These are phyloP conservation scores for Curvularia verruculosa DNA, from an alignment of 2,329 filamentous ascomycete genomes.

Conservation along the genomic window DNA sequence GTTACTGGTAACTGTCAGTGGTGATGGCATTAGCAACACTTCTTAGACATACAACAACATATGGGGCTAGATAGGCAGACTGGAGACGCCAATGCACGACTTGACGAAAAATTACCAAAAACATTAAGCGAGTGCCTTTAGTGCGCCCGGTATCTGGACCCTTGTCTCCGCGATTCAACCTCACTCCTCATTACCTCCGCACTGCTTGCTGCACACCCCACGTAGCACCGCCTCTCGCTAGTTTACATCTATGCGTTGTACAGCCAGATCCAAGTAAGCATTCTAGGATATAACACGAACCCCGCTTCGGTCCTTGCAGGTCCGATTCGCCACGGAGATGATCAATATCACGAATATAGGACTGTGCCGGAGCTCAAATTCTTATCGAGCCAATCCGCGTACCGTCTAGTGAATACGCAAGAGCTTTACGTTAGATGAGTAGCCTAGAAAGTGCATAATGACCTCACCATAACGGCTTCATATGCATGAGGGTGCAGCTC, in stretches of 20 bases:
- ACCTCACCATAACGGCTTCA: slow-evolving; percentile 25
- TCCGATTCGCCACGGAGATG: slow-evolving; percentile 9
- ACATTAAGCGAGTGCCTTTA: slow-evolving; percentile 29
- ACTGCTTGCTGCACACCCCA: slow-evolving; percentile 27
- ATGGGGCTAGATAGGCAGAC: slow-evolving; percentile 33
- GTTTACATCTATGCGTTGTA: slow-evolving; percentile 13
- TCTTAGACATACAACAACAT: slow-evolving; percentile 24
- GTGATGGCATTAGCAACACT: slow-evolving; percentile 22
- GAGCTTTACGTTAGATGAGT: slow-evolving; percentile 18
- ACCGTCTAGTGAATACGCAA: slow-evolving; percentile 14
- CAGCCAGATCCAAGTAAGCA: slow-evolving; percentile 1
- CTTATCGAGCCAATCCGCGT: slow-evolving; percentile 20
- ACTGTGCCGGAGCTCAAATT: neutral
- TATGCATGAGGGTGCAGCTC: slow-evolving; percentile 27
- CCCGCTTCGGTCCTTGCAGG: slow-evolving; percentile 7
- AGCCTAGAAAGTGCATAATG: slow-evolving; percentile 32
- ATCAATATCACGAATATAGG: neutral
- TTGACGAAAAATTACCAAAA: slow-evolving; percentile 31
- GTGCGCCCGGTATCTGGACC: slow-evolving; percentile 26
- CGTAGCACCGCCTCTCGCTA: slow-evolving; percentile 13
- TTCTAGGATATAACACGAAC: neutral
- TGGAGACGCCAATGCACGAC: slow-evolving; percentile 24
- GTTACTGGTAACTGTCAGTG: slow-evolving; percentile 4
- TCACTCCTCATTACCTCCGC: slow-evolving; percentile 26
- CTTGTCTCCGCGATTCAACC: slow-evolving; percentile 25